Evolutionary conservation across 345 rosid genomes (phyloP), one percentile per base, ranked within the genome.

Genomic region (Anastatica hierochuntica): DNA sequence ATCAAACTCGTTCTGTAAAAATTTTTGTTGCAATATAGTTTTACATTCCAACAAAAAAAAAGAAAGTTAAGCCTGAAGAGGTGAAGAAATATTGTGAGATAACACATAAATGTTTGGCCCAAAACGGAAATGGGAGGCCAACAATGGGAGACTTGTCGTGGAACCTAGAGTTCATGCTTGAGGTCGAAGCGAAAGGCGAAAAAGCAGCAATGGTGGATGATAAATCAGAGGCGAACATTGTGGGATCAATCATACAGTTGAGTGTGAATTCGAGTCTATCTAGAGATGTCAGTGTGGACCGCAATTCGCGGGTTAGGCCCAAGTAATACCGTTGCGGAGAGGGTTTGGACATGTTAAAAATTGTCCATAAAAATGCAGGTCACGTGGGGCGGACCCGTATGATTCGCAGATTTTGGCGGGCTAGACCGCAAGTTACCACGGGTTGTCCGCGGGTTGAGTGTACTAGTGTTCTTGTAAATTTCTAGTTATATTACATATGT

Each of bases 71-170:
- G 55, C 48, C 23, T n/a, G 88, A 77, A 2, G 80, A 81, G 8
- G 18, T 77, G 29, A 72, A 43, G 58, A 79, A 81, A 68, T 84
- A 67, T 2, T 63, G 65, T 24, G 85, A 81, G 57, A 59, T 76
- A 45, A 79, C 79, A 9, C 80, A 68, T 70, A 84, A 84, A 68
- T 84, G 94, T 77, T 58, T 81, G 67, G 72, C 71, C 0, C 72
- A 57, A 42, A 15, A 59, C 8, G 79, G 88, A 2, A 20, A 60
- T 13, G 64, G 76, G 14, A 65, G 94, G 16, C 88, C 94, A 45
- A 61, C 82, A 10, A 72, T 76, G 85, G 94, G 92, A 60, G 82
- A 83, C 10, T 52, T 83, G 45, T 51, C 78, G 43, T 80, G 87
- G 92, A 83, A 83, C 60, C 46, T 80, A 49, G 92, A 83, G 76